phyloP scores from a whole-genome alignment of 495 filamentous ascomycete species.

The Rhizodiscina lignyota region DNA sequence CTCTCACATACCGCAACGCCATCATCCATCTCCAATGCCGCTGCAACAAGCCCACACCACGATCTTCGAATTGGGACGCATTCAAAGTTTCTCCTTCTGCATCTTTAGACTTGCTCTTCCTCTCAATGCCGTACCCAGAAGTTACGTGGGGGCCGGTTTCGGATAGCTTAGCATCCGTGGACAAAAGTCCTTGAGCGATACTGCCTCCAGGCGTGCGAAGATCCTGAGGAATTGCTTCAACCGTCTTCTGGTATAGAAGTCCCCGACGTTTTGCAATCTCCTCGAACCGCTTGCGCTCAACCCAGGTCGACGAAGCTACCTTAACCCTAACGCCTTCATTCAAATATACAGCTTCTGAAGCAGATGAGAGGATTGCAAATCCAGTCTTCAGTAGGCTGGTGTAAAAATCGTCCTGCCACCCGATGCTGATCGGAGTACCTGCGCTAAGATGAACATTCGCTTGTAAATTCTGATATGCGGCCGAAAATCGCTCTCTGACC shows the following conservation, averaged over 20 bases:
- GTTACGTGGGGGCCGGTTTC: too few species aligned
- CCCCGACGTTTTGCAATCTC: slow-evolving; percentile 28
- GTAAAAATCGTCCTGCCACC: slow-evolving; percentile 86
- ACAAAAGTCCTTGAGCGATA: slow-evolving; percentile 24
- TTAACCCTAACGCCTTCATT: slow-evolving; percentile 72
- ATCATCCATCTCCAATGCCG: slow-evolving; percentile 56
- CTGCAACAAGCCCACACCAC: slow-evolving; percentile 63
- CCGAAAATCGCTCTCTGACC: slow-evolving; percentile 36
- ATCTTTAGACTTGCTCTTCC: slow-evolving; percentile 25
- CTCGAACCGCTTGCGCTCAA: slow-evolving; percentile 63
- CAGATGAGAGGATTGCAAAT: slow-evolving; percentile 74
- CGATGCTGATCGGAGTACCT: slow-evolving; percentile 41
- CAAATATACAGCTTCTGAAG: slow-evolving; percentile 87
- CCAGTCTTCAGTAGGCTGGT: slow-evolving; percentile 73
- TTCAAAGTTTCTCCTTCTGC: slow-evolving; percentile 21
- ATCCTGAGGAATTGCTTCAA: slow-evolving; percentile 11
- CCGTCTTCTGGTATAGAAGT: slow-evolving; percentile 7
- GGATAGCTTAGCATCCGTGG: too few species aligned
- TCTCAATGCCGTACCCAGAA: slow-evolving; percentile 50
- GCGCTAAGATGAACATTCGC: slow-evolving; percentile 70
- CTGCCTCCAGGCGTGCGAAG: slow-evolving; percentile 12
- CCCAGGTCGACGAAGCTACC: slow-evolving; percentile 69
- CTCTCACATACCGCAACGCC: slow-evolving; percentile 54
- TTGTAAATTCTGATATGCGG: slow-evolving; percentile 78
- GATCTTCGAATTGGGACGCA: slow-evolving; percentile 17